Evolutionary conservation across 257 asterid species (phyloP).

Genomic region (Scutellaria baicalensis): DNA sequence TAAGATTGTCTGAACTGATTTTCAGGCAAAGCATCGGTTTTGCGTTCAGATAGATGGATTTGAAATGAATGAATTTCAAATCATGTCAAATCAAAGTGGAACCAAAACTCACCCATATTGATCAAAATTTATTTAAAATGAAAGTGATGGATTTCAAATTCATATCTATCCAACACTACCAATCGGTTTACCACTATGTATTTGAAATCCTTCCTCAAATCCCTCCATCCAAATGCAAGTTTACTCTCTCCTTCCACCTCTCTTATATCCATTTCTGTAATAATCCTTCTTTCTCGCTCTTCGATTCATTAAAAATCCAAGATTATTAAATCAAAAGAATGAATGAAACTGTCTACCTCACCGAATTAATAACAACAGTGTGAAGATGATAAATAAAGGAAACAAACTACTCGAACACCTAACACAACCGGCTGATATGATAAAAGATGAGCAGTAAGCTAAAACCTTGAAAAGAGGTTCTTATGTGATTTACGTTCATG

Average conservation of each 20-base stretch:
- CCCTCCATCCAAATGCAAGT: too few relatives aligned
- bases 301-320: neutral
- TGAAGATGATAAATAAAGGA: neutral
- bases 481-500: neutral
- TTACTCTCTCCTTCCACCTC: neutral
- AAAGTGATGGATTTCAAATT: too few relatives aligned
- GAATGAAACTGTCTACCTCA: neutral
- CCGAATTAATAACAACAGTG: neutral
- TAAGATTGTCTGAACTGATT: neutral
- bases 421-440: neutral
- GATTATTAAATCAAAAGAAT: neutral
- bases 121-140: too few relatives aligned
- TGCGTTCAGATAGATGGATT: too few relatives aligned
- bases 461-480: neutral
- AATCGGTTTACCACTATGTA: too few relatives aligned
- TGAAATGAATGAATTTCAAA: too few relatives aligned
- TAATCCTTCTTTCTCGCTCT: neutral
- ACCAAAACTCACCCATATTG: too few relatives aligned
- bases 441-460: neutral
- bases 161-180: too few relatives aligned
- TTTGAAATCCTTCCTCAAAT: too few relatives aligned
- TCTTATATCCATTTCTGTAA: neutral
- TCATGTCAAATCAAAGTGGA: too few relatives aligned
- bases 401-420: neutral
- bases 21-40: too few relatives aligned